Evolutionary conservation across 345 rosid species (phyloP), one percentile per base, ranked within the genome.

Genomic region (Lepidium sativum): DNA sequence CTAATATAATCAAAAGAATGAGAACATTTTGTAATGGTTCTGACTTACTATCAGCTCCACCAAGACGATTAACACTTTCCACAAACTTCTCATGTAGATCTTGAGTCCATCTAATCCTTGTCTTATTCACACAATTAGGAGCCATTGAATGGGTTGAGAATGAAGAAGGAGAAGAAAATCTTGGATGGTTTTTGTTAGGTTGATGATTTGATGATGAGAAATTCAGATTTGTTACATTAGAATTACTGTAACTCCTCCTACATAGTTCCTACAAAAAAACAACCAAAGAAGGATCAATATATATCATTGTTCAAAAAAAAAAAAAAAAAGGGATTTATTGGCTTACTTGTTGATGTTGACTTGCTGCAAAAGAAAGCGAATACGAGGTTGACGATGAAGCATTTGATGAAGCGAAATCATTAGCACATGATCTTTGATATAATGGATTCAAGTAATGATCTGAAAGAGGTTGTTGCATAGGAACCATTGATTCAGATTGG

Each of bases 1-100:
- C 55, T 56, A 56, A 47, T 9, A 23, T 5, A 3, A 42, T 32
- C 42, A 64, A 52, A 47, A 41, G 34, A 9, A 1, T 42, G 25
- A 54, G 21, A 41, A 51, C 13, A 44, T 17, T 12, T 32, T 13
- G 44, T n/a, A 54, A 68, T 40, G 67, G 8, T 33, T 52, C 0
- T 61, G 39, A 72, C 76, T 72, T 95, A 86, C 62, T 85, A 87
- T 31, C 72, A 89, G 84, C 62, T 37, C 99, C 99, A 6, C 99
- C 95, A 9, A 89, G 88, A 68, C 77, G 77, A 76, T 84, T 83
- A 4, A 87, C 96, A 23, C 91, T 86, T 63, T 80, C 82, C 2
- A 89, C 94, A 38, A 92, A 92, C 78, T 85, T 89, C 67, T 87
- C 83, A 60, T 92, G 98, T 14, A 92, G 96, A 80, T 84, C 90